Percentiles rank a stretch among this genome's conserved stretches.
phyloP scores from a whole-genome alignment of 2,329 filamentous ascomycete species.

The Biscogniauxia mediterranea region DNA sequence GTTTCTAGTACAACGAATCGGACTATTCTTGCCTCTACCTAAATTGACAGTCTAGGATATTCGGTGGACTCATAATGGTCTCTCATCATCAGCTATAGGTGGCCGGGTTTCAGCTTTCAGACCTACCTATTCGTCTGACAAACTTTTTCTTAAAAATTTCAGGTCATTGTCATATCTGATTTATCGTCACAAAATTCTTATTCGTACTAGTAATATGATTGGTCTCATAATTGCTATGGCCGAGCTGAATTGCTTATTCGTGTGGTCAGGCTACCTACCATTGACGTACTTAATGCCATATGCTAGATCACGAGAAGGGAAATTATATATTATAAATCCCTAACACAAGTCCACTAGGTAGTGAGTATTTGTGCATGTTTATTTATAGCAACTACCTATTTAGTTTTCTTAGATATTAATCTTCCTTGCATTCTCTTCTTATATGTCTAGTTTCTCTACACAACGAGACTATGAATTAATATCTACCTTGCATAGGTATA shows the following conservation, averaged over 20 bases:
- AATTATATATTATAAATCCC: neutral
- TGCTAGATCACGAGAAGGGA: neutral
- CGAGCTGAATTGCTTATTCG: neutral
- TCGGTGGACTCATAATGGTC: neutral
- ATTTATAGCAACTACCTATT: neutral
- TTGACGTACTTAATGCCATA: neutral
- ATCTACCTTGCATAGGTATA: no score
- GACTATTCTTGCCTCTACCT: neutral
- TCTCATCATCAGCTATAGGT: neutral
- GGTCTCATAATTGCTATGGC: neutral
- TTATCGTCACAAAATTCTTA: neutral
- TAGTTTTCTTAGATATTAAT: no score
- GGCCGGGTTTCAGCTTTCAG: neutral
- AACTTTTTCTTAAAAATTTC: neutral
- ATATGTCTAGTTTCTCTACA: neutral
- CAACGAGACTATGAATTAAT: neutral
- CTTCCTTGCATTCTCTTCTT: no score
- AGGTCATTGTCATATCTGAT: neutral
- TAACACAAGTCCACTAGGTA: neutral
- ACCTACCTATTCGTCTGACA: neutral
- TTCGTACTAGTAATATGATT: neutral
- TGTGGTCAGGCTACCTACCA: neutral
- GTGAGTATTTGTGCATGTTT: neutral
- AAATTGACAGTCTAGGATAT: neutral
- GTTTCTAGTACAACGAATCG: neutral